phyloP scores from a whole-genome alignment of 2,329 filamentous ascomycete species.

The Bipolaris sorokiniana region DNA sequence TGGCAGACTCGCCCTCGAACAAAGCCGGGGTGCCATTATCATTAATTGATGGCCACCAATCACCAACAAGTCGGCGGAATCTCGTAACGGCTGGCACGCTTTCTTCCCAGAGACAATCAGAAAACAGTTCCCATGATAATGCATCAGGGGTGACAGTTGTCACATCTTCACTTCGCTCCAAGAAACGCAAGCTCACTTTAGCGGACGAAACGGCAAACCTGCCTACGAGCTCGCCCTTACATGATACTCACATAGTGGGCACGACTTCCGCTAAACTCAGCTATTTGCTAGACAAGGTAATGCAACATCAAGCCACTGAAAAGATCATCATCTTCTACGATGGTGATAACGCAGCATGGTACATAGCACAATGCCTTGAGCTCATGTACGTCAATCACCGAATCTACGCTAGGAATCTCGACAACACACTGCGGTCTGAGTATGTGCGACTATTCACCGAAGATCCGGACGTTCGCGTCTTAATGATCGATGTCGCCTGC shows the following conservation, averaged over 20 bases:
- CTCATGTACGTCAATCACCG: slow-evolving; percentile 68
- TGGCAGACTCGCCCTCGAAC: slow-evolving; percentile 19
- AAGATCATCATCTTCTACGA: slow-evolving; percentile 96
- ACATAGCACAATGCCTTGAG: slow-evolving; percentile 82
- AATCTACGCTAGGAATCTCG: slow-evolving; percentile 70
- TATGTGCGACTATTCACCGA: slow-evolving; percentile 82
- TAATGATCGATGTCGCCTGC: slow-evolving; percentile 90
- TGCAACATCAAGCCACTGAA: slow-evolving; percentile 70
- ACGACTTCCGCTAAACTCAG: slow-evolving; percentile 87
- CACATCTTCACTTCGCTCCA: slow-evolving; percentile 26
- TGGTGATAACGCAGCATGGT: slow-evolving; percentile 83
- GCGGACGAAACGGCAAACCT: slow-evolving; percentile 41
- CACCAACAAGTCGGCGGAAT: slow-evolving; percentile 38
- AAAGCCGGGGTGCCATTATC: slow-evolving; percentile 52
- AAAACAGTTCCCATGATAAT: background rate
- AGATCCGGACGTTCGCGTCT: slow-evolving; percentile 71
- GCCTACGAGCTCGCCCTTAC: slow-evolving; percentile 60
- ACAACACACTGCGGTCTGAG: slow-evolving; percentile 67
- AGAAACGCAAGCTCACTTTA: slow-evolving; percentile 43
- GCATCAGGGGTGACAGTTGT: background rate
- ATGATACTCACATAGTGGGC: slow-evolving; percentile 69
- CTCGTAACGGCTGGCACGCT: slow-evolving; percentile 26
- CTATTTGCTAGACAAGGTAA: slow-evolving; percentile 78
- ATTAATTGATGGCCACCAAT: slow-evolving; percentile 46
- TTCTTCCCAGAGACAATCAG: slow-evolving; percentile 28